These are phyloP conservation scores for Lachnellula suecica DNA, from an alignment of 2,329 filamentous ascomycete genomes.

Conservation along the genomic window DNA sequence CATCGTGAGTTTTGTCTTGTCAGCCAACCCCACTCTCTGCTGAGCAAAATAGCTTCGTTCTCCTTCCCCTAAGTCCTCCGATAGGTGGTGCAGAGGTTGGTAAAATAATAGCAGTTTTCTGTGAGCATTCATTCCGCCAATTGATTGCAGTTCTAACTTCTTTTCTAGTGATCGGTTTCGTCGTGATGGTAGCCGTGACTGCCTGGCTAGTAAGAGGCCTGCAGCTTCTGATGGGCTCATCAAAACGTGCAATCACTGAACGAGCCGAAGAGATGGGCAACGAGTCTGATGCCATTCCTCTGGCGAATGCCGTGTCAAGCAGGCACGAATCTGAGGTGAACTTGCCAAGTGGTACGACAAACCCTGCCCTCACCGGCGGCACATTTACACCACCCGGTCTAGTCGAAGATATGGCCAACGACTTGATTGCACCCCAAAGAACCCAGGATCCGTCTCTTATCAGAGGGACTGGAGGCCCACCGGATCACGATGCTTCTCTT, in stretches of 20 bases:
- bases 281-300: constrained; percentile 47
- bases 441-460: constrained; percentile 30
- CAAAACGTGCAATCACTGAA: constrained; percentile 51
- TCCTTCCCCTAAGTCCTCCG: constrained; percentile 54
- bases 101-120: constrained; percentile 59
- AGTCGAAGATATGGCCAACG: constrained; percentile 12
- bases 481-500: constrained; percentile 16
- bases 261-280: constrained; percentile 50
- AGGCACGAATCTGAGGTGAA: constrained; percentile 18
- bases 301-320: constrained; percentile 31
- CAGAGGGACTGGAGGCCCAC: constrained; percentile 28
- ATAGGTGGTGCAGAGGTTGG: constrained; percentile 54
- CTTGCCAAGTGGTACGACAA: constrained; percentile 11
- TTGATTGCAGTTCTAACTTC: neutral
- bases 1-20: constrained; percentile 36
- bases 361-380: constrained; percentile 2
- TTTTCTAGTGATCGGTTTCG: constrained; percentile 53
- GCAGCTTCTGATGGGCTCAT: constrained; percentile 49
- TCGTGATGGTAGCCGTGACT: constrained; percentile 49
- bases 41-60: constrained; percentile 44
- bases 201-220: constrained; percentile 55
- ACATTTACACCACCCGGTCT: constrained; percentile 1
- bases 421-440: constrained; percentile 22
- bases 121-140: constrained; percentile 36
- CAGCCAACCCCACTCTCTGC: neutral